Base-by-base conservation (phyloP, 179 eudicot species). In the Gypsophila paniculata region DNA sequence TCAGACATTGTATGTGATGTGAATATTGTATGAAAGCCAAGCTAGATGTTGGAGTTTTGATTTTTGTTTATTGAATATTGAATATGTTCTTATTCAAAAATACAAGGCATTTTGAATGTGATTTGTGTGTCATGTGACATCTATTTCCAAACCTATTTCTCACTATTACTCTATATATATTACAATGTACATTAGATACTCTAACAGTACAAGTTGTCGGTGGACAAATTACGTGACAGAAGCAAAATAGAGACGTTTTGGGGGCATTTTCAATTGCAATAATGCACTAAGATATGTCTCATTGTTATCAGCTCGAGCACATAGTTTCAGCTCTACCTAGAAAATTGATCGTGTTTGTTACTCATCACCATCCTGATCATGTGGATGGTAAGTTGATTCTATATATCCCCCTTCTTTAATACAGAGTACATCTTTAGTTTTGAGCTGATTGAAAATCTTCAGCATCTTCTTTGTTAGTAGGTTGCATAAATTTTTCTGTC, bases 301-400 rank as follows among this genome's bases (percentile, higher is more conserved):
- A 57, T 52, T 76, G 62, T 75, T 65, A 72, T 79, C 90, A 94
- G 99, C 91, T 94, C 38, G 76, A 76, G 69, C 84, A 85, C 74
- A 81, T 94, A 70, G 65, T 91, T 85, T 80, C 87, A 75, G 85
- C 94, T 68, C 83, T 94, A 75, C 97, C 99, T 13, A 79, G 83
- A 81, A 94, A 90, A 84, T 85, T 94, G 78, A 70, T 91, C 15
- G 96, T 94, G 69, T 90, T 91, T 68, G 89, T 91, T 54, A 94
- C 99, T 14, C 99, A 94, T 84, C 99, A 94, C 67, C 99, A 94
- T 78, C 71, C 62, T 68, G 99, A 94, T 84, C 99, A 94, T 39
- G 91, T 91, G 46, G 99, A 91, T 76, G 99, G 99, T 94, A 84
- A 87, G 89, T 62, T 61, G 48, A 23, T 46, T 52, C 26, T 18